Conservation (phyloP, 345 rosid species). For the Gossypium bickii region DNA sequence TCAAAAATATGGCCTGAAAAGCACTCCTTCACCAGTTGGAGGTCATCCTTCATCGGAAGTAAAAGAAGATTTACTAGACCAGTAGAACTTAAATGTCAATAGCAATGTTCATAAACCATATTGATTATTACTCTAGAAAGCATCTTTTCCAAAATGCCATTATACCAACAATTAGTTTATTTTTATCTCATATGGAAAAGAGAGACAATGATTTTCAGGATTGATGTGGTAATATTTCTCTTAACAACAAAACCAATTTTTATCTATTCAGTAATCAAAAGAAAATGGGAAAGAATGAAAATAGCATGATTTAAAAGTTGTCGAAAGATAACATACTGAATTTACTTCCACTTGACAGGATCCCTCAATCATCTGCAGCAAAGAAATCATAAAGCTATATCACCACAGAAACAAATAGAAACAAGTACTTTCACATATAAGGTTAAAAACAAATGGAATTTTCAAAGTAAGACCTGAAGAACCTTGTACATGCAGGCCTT, state of each 20-base stretch:
- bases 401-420: not conserved
- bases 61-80: not conserved
- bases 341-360: slow-evolving; percentile 44
- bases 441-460: not conserved
- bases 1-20: slow-evolving; percentile 76
- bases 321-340: slow-evolving; percentile 34
- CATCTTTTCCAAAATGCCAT: not conserved
- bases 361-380: slow-evolving; percentile 68
- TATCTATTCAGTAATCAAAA: not conserved
- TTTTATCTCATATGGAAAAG: not conserved
- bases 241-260: not conserved
- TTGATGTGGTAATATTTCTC: not conserved
- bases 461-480: slow-evolving; percentile 64
- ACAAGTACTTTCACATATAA: not conserved
- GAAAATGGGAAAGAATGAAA: not conserved
- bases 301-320: not conserved
- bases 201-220: not conserved
- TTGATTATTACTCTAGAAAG: not conserved
- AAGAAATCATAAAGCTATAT: slow-evolving; percentile 10
- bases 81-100: not conserved
- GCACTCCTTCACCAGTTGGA: slow-evolving; percentile 63
- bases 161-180: not conserved
- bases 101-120: slow-evolving; percentile 3
- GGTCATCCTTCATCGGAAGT: slow-evolving; percentile 52
- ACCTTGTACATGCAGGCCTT: slow-evolving; percentile 89